Conservation (phyloP, 441 rosid genomes). For the Manihot esculenta region DNA sequence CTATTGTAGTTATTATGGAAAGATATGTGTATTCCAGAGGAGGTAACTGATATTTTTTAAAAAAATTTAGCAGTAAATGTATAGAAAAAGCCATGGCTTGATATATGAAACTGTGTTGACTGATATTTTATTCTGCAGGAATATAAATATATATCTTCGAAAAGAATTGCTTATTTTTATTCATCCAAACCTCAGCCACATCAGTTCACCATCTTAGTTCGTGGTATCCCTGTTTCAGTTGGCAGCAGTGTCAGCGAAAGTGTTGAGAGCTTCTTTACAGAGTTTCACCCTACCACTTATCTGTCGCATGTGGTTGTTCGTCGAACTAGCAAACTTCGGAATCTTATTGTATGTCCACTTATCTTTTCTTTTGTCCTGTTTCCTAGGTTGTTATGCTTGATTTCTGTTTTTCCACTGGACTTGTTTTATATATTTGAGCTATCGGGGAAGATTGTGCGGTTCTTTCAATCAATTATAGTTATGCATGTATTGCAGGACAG, state of each 20-base stretch:
- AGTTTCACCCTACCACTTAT: conserved; percentile 70
- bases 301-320: conserved; percentile 74
- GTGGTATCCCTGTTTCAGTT: conserved; percentile 66
- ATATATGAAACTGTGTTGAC: conserved; percentile 17
- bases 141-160: conserved; percentile 61
- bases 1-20: conserved; percentile 1
- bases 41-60: neutral
- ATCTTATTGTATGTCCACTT: conserved; percentile 60
- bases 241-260: conserved; percentile 74
- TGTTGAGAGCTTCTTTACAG: conserved; percentile 75
- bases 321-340: conserved; percentile 64
- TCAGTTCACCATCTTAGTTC: conserved; percentile 88
- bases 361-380: neutral
- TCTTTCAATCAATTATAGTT: neutral
- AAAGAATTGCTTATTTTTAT: conserved; percentile 77
- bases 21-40: neutral
- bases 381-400: neutral
- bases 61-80: neutral
- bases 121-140: conserved; percentile 56
- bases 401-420: conserved; percentile 1
- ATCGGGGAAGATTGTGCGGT: neutral
- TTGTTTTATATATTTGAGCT: neutral
- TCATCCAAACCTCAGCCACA: conserved; percentile 87
- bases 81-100: conserved; percentile 14
- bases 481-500: neutral